phyloP scores from a whole-genome alignment of 2,329 filamentous ascomycete species.

The Mollisia scopiformis region DNA sequence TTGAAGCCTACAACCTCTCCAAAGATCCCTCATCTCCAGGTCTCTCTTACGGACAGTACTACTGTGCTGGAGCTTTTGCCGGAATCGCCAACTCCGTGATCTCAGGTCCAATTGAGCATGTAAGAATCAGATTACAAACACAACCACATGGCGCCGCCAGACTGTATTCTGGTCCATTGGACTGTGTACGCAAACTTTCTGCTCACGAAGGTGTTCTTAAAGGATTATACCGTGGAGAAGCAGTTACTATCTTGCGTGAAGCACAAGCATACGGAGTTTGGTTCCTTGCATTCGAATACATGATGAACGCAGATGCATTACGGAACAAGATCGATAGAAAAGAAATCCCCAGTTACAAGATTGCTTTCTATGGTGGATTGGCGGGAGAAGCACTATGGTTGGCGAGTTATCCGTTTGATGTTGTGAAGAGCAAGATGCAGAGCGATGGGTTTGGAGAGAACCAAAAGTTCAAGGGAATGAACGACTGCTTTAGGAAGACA shows the following conservation, averaged over 20 bases:
- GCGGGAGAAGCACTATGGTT: constrained; percentile 96
- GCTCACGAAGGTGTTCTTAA: constrained; percentile 66
- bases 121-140: constrained; percentile 93
- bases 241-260: constrained; percentile 85
- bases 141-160: constrained; percentile 84
- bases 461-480: constrained; percentile 79
- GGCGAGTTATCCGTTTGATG: constrained; percentile 91
- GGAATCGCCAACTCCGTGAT: constrained; percentile 88
- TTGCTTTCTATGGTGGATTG: constrained; percentile 89
- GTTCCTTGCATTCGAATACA: constrained; percentile 93
- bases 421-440: constrained; percentile 99
- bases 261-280: constrained; percentile 93
- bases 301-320: constrained; percentile 88
- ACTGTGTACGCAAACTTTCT: constrained; percentile 86
- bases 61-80: constrained; percentile 86
- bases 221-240: constrained; percentile 85
- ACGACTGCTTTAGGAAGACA: constrained; percentile 85
- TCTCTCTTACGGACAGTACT: constrained; percentile 86
- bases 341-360: constrained; percentile 80
- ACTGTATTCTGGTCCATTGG: constrained; percentile 82
- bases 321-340: constrained; percentile 76
- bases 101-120: constrained; percentile 93
- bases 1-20: constrained; percentile 74
- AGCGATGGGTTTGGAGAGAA: constrained; percentile 82
- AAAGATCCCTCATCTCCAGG: constrained; percentile 41